These are phyloP conservation scores for Sugiyamaella qingdaonensis DNA, from an alignment of 805 yeast species.

Conservation along the genomic window DNA sequence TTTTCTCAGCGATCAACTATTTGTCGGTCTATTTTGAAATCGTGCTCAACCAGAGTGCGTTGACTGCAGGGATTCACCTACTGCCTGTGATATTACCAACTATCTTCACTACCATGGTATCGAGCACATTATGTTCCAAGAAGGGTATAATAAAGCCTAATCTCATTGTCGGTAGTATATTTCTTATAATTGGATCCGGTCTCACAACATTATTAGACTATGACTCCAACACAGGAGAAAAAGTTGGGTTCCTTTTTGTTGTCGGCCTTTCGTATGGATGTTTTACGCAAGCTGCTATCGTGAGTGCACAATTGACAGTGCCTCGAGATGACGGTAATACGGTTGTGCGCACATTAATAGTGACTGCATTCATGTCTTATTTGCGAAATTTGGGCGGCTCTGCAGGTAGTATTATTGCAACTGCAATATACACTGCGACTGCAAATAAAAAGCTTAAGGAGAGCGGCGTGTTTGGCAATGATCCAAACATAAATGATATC, in stretches of 20 bases:
- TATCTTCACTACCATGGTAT: slow-evolving; percentile 38
- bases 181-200: slow-evolving; percentile 44
- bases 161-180: slow-evolving; percentile 33
- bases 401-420: slow-evolving; percentile 36
- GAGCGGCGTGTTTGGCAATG: not conserved
- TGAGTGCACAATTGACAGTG: slow-evolving; percentile 45
- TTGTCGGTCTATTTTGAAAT: slow-evolving; percentile 46
- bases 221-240: slow-evolving; percentile 33
- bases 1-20: slow-evolving; percentile 42
- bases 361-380: slow-evolving; percentile 43
- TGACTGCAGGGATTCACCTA: slow-evolving; percentile 39
- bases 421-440: not conserved
- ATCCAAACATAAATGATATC: not conserved
- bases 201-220: slow-evolving; percentile 36
- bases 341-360: slow-evolving; percentile 36
- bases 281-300: slow-evolving; percentile 39
- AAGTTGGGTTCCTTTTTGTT: slow-evolving; percentile 44
- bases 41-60: slow-evolving; percentile 37
- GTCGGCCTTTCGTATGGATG: slow-evolving; percentile 38
- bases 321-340: slow-evolving; percentile 45
- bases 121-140: slow-evolving; percentile 43
- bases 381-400: slow-evolving; percentile 43
- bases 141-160: slow-evolving; percentile 43
- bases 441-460: not conserved
- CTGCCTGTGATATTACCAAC: slow-evolving; percentile 43